Conservation (phyloP, 352 stramenopile genomes). For the Blastocystis sp. region DNA sequence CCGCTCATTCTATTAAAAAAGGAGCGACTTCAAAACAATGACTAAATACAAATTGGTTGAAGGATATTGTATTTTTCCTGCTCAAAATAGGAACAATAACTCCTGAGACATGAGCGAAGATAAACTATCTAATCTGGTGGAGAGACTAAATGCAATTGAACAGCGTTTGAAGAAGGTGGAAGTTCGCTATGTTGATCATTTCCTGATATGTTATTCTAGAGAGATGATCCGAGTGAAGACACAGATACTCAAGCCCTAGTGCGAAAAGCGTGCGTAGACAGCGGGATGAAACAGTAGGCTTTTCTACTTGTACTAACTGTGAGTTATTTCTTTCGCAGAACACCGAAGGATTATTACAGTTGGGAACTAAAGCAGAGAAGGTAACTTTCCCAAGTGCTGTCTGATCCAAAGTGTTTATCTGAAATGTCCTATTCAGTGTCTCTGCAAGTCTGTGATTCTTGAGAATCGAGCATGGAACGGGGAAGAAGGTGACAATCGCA, state of each 20-base stretch:
- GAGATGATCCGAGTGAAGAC: conserved; percentile 40
- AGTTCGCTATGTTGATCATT: not conserved
- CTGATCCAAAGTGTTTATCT: conserved; percentile 28
- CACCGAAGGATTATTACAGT: conserved; percentile 49
- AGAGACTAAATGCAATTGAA: conserved; percentile 10
- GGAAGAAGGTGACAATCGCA: not conserved
- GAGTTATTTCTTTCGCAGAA: conserved; percentile 52
- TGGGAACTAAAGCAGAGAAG: conserved; percentile 35
- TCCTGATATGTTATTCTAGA: not conserved
- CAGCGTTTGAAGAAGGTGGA: conserved; percentile 46
- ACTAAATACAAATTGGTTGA: not conserved
- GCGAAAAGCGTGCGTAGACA: conserved; percentile 5
- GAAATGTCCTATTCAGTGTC: conserved; percentile 32
- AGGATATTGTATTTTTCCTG: not conserved
- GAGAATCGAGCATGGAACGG: conserved; percentile 61
- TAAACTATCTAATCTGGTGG: not conserved
- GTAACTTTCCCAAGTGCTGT: not conserved
- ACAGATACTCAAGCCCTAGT: conserved; percentile 18
- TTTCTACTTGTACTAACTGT: not conserved
- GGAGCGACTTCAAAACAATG: not conserved
- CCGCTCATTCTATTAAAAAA: not conserved
- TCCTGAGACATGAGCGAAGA: conserved; percentile 5
- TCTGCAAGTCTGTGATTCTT: conserved; percentile 59
- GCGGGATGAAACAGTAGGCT: conserved; percentile 43
- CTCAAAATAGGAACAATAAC: not conserved